Conservation (phyloP, 495 filamentous ascomycete genomes). For the Corynascus novoguineensis region DNA sequence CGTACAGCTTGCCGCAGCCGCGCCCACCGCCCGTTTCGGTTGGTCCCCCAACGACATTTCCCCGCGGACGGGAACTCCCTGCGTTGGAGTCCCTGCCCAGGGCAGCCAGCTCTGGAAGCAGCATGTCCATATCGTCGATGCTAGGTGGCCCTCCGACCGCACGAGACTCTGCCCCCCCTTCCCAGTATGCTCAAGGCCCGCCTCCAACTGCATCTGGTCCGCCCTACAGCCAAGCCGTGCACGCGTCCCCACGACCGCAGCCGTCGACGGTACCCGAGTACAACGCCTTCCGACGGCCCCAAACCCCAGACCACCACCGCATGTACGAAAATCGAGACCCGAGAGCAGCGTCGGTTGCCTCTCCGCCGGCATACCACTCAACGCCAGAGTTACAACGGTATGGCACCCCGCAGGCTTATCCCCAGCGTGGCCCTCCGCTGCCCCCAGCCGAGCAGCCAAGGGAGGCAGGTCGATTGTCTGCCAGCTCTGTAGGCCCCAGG, state of each 20-base stretch:
- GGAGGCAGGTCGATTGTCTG: conserved; percentile 37
- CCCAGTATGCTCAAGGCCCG: conserved; percentile 50
- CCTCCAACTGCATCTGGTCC: conserved; percentile 47
- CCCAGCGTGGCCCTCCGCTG: conserved; percentile 37
- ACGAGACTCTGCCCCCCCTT: conserved; percentile 46
- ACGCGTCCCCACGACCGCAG: conserved; percentile 51
- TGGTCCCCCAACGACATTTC: conserved; percentile 47
- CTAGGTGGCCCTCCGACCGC: conserved; percentile 59
- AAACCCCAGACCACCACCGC: conserved; percentile 64
- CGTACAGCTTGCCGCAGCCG: conserved; percentile 43
- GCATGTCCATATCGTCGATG: conserved; percentile 97
- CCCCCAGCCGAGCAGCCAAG: conserved; percentile 38
- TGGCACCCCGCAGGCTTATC: conserved; percentile 48
- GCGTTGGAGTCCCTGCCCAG: conserved; percentile 45
- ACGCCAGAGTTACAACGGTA: conserved; percentile 53
- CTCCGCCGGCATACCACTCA: conserved; percentile 41
- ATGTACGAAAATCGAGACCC: conserved; percentile 45
- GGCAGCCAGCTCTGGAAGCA: conserved; percentile 51
- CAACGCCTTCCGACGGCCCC: conserved; percentile 57
- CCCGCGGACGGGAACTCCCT: conserved; percentile 51
- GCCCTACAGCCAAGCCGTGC: conserved; percentile 40
- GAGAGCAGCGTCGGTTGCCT: conserved; percentile 41
- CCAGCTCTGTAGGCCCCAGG: conserved; percentile 39
- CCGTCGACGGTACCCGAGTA: conserved; percentile 46
- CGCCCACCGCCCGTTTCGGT: conserved; percentile 48